phyloP scores from a whole-genome alignment of 2,329 filamentous ascomycete species.

The Fusarium neocosmosporiellum region DNA sequence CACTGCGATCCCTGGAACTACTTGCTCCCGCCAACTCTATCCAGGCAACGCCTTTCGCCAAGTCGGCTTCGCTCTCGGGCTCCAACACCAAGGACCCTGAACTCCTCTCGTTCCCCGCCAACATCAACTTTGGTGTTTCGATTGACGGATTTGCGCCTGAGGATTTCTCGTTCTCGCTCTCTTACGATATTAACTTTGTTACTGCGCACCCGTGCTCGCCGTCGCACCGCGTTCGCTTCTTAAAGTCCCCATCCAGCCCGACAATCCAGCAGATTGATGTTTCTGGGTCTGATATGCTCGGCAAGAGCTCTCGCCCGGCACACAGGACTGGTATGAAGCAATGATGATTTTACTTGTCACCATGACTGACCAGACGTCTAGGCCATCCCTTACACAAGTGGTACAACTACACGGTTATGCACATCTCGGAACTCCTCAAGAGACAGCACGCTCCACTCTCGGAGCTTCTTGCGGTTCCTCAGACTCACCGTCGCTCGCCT shows the following conservation, averaged over 20 bases:
- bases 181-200: constrained; percentile 72
- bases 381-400: constrained; percentile 73
- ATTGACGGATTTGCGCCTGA: constrained; percentile 54
- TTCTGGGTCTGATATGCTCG: constrained; percentile 56
- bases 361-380: constrained; percentile 42
- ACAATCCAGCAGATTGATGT: constrained; percentile 69
- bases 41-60: constrained; percentile 57
- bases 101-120: constrained; percentile 50
- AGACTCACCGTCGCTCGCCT: constrained; percentile 45
- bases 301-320: constrained; percentile 59
- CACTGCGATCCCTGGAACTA: constrained; percentile 63
- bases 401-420: constrained; percentile 69
- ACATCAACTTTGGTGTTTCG: constrained; percentile 49
- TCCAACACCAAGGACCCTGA: constrained; percentile 44
- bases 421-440: constrained; percentile 66
- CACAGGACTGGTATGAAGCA: constrained; percentile 58
- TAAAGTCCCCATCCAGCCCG: constrained; percentile 70
- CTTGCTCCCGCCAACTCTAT: constrained; percentile 57
- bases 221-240: constrained; percentile 65
- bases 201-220: constrained; percentile 74
- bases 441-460: constrained; percentile 59
- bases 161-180: constrained; percentile 58
- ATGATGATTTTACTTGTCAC: too few species aligned
- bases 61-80: constrained; percentile 28
- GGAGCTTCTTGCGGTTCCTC: constrained; percentile 55